A percentile compares a stretch with the other conserved stretches of the same genome.
phyloP scores from a whole-genome alignment of 768 basidiomycete genomes.

The Mrakia gelida region DNA sequence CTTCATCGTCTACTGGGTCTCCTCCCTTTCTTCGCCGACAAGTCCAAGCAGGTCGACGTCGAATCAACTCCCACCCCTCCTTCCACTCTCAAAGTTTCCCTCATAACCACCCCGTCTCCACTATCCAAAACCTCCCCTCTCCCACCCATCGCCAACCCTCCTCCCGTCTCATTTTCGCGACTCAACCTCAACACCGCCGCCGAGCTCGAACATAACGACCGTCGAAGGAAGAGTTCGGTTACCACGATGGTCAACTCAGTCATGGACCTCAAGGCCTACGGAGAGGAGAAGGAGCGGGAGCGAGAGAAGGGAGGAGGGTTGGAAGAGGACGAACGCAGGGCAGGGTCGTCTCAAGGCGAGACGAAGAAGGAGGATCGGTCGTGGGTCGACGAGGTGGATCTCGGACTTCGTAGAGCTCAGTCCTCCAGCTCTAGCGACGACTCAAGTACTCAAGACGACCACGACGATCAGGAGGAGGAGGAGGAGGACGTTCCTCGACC shows the following conservation, averaged over 20 bases:
- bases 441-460: not conserved
- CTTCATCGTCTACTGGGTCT: not conserved
- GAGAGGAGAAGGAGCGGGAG: not conserved
- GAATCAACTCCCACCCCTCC: constrained; percentile 1
- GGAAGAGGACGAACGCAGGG: not conserved
- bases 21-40: constrained; percentile 16
- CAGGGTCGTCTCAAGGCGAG: not conserved
- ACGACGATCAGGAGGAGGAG: not conserved
- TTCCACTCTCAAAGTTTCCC: not conserved
- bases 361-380: not conserved
- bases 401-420: not conserved
- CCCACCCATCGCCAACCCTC: not conserved
- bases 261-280: constrained; percentile 15
- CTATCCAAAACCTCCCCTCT: not conserved
- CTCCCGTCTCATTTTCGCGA: not conserved
- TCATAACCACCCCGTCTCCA: not conserved
- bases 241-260: constrained; percentile 19
- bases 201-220: not conserved
- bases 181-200: not conserved
- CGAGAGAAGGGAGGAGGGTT: not conserved
- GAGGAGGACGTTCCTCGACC: not conserved
- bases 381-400: constrained; percentile 15
- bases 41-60: not conserved
- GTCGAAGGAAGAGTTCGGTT: constrained; percentile 1
- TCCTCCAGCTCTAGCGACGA: not conserved